These are phyloP conservation scores for Flaveria bidentis DNA, from an alignment of 129 eudicot species.

Conservation along the genomic window DNA sequence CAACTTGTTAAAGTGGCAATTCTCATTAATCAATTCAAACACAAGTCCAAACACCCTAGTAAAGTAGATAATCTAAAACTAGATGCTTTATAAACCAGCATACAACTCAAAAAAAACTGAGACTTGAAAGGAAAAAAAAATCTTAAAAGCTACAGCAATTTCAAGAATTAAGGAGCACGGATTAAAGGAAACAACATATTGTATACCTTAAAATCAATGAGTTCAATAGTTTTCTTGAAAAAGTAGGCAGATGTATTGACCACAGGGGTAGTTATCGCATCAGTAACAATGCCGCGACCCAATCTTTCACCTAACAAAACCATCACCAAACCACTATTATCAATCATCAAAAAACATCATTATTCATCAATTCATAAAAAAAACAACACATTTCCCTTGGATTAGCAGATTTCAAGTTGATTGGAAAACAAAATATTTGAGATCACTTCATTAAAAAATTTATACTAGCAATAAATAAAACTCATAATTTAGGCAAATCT, in stretches of 20 bases:
- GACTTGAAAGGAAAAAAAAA: background rate
- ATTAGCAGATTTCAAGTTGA: background rate
- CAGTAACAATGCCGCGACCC: constrained; percentile 76
- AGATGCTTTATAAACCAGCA: background rate
- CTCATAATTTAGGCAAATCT: background rate
- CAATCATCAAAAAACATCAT: background rate
- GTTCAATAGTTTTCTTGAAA: constrained; percentile 79
- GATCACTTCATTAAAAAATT: background rate
- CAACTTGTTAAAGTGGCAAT: background rate
- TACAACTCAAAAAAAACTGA: background rate
- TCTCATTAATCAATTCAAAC: background rate
- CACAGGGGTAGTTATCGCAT: constrained; percentile 94
- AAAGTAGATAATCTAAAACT: background rate
- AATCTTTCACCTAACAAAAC: constrained; percentile 72
- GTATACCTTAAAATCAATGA: constrained; percentile 84
- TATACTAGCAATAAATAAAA: background rate
- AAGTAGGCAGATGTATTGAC: constrained; percentile 89
- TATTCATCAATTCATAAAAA: background rate
- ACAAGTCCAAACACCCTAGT: background rate
- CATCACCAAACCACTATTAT: background rate
- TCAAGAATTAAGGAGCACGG: background rate
- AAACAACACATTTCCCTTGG: constrained; percentile 10
- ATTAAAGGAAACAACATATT: background rate
- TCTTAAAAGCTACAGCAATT: background rate
- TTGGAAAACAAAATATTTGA: background rate